Evolutionary conservation across 495 filamentous ascomycete species (phyloP), one percentile per base, ranked within the genome.

Genomic region (Letharia lupina): DNA sequence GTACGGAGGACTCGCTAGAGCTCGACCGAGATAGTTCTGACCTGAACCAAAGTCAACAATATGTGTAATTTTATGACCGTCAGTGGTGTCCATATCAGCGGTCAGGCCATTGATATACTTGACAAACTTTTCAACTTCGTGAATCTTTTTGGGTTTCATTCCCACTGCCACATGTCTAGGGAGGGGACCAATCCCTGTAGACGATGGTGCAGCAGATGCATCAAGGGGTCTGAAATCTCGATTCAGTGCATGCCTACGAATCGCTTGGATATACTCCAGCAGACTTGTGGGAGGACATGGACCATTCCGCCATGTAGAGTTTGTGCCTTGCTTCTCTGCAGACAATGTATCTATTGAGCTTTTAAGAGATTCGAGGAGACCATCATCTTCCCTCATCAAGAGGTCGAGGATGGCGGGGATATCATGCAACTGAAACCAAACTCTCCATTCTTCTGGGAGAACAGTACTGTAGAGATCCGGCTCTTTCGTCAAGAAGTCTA

Each of bases 91-190:
- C 61, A 90, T 85, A 47, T 86, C 82, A 12, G 79, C 78, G 48
- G 76, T 75, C 20, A 81, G 72, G 42, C 75, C 72, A 68, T 80
- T 72, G 65, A 89, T 80, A 70, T 87, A 97, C 39, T 70, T 75
- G 48, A 86, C 82, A 68, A 88, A 87, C 70, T 87, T 78, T 37
- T 83, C 77, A 4, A 89, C 94, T 78, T 98, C 94, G 68, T 98
- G 95, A 23, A 91, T 82, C 75, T 98, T 98, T 76, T 98, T 98
- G 41, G 87, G 82, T 66, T 91, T 96, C 95, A 98, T 98, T 28
- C 94, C 94, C 7, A 95, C 82, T 0, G 90, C 84, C 35, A 96
- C 81, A 70, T 88, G 83, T 50, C 83, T 78, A 5, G 90, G 83
- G 23, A 95, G 74, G 10, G 69, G 65, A 73, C 71, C 65, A 76